Conservation (phyloP, 768 basidiomycete species). For the Panaeolus papilionaceus region DNA sequence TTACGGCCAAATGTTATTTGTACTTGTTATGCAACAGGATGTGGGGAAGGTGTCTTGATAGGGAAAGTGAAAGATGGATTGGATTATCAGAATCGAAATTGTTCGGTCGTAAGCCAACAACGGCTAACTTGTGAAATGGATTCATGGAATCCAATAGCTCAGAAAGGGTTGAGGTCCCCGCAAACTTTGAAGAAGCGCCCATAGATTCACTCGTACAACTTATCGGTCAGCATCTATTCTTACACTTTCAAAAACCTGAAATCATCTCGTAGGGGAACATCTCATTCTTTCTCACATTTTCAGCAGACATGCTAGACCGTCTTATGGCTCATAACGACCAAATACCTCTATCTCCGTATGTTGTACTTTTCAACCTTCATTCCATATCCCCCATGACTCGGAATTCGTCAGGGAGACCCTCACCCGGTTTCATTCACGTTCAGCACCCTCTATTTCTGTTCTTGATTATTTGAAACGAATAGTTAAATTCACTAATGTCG, state of each 20-base stretch:
- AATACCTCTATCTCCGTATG: conserved; percentile 88
- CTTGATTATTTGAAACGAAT: conserved; percentile 95
- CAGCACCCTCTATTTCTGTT: conserved; percentile 86
- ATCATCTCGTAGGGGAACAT: background rate
- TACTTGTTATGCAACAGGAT: conserved; percentile 35
- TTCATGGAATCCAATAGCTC: conserved; percentile 75
- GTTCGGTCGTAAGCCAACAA: conserved; percentile 29
- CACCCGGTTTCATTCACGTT: conserved; percentile 95
- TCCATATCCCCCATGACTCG: conserved; percentile 22
- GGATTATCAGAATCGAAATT: conserved; percentile 22
- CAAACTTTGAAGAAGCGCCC: conserved; percentile 83
- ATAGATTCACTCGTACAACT: conserved; percentile 87
- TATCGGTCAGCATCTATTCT: conserved; percentile 63
- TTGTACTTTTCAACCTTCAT: conserved; percentile 29
- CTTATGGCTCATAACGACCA: conserved; percentile 96
- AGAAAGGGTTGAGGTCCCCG: conserved; percentile 80
- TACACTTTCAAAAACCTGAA: conserved; percentile 8
- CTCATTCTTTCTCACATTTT: conserved; percentile 23
- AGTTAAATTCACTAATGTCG: conserved; percentile 93
- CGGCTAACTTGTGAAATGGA: conserved; percentile 70
- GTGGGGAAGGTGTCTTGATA: conserved; percentile 7
- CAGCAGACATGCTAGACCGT: conserved; percentile 96
- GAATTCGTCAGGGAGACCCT: conserved; percentile 73
- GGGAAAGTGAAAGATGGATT: background rate
- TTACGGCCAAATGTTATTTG: conserved; percentile 36